Base-by-base conservation (phyloP, 768 basidiomycete genomes). In the Pleurotus eryngii region DNA sequence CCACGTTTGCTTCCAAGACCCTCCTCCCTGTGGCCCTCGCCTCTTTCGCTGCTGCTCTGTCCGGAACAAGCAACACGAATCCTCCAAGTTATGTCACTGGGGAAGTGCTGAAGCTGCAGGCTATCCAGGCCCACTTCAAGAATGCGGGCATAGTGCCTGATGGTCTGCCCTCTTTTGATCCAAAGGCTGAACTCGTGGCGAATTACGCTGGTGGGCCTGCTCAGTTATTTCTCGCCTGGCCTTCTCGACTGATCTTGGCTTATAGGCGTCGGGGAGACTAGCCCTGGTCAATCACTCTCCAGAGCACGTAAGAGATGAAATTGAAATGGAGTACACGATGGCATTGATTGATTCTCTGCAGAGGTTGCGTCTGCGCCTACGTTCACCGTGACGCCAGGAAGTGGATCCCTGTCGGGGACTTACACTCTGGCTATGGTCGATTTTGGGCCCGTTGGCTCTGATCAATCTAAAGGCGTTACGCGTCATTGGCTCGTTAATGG, bases 401-500 rank as follows among this genome's bases (percentile, higher is more conserved):
- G 82, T 68, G 68, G 73, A 15, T 39, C 68, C 9, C 68, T 87
- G 54, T 68, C 67, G 39, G 81, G 79, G 11, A 79, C 70, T 42
- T 90, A 79, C 71, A 90, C 90, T 18, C 66, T 92, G 37, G 75
- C 81, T 50, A 89, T 93, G 89, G 79, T 84, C 30, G 91, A 93
- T 64, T 87, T 89, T 12, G 84, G 84, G 57, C 65, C 80, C 18
- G 85, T 86, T 37, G 89, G 90, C 39, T 72, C 80, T 47, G 77
- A 86, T 61, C 72, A 83, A 54, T 69, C 77, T 37, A 70, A 74
- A 7, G 85, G 83, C 17, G 83, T 85, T 61, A 90, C 83, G 50
- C 81, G 88, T 55, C 92, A 92, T 74, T 93, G 90, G 90, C 82
- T 93, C 46, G 82, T 85, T 59, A 90, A 92, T 68, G 75, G 79